Conservation (phyloP, 805 yeast species). For the Jamesozyma rosinii region DNA sequence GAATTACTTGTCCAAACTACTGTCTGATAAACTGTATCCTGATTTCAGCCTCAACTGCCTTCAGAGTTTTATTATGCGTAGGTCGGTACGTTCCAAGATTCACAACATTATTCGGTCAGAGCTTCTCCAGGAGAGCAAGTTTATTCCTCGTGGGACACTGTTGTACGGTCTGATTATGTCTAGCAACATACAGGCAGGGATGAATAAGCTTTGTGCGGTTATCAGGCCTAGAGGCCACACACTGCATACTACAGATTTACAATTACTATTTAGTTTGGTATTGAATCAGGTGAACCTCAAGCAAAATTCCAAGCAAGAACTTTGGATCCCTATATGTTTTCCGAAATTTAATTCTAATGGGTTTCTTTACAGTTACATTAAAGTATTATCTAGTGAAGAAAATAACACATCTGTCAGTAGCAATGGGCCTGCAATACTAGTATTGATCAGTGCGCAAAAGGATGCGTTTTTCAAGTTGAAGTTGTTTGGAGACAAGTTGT, state of each 20-base stretch:
- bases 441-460: conserved; percentile 49
- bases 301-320: conserved; percentile 45
- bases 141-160: conserved; percentile 40
- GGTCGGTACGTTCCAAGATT: conserved; percentile 47
- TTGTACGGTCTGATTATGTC: conserved; percentile 69
- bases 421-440: conserved; percentile 31
- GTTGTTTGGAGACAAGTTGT: conserved; percentile 44
- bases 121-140: conserved; percentile 15
- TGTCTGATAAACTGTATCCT: conserved; percentile 45
- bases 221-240: conserved; percentile 72
- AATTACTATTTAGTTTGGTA: conserved; percentile 62
- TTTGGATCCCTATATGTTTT: conserved; percentile 90
- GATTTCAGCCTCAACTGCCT: conserved; percentile 56
- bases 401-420: conserved; percentile 3
- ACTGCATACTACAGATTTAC: conserved; percentile 73
- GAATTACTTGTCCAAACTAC: conserved; percentile 49
- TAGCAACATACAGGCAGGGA: conserved; percentile 36
- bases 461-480: conserved; percentile 73
- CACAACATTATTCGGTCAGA: conserved; percentile 21
- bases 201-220: conserved; percentile 53
- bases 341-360: conserved; percentile 87
- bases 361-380: conserved; percentile 73
- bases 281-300: conserved; percentile 34
- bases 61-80: conserved; percentile 52
- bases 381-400: conserved; percentile 36